These are phyloP conservation scores for Zea luxurians DNA, from an alignment of 176 grass and related monocot species.

Conservation along the genomic window DNA sequence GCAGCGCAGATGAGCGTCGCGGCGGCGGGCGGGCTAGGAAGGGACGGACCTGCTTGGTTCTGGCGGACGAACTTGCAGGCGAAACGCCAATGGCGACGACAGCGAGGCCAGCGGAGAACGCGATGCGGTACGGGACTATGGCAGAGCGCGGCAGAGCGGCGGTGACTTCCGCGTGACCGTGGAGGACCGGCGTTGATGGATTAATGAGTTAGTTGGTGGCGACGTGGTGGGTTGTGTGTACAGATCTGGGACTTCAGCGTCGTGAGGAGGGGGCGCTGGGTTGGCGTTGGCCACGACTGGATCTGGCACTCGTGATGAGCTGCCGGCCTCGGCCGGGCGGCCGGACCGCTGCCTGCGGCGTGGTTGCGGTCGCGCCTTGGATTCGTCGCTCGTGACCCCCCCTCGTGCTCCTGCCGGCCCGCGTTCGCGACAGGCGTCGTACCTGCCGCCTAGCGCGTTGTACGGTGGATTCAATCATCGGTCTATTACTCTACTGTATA, in stretches of 20 bases:
- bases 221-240: background rate
- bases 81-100: conserved; percentile 7
- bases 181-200: conserved; percentile 30
- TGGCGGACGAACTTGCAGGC: background rate
- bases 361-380: background rate
- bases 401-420: background rate
- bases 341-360: background rate
- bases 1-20: background rate
- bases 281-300: too few relatives aligned
- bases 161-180: background rate
- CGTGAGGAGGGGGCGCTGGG: too few relatives aligned
- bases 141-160: background rate
- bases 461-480: background rate
- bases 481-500: background rate
- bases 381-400: background rate
- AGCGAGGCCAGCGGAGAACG: background rate
- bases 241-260: too few relatives aligned
- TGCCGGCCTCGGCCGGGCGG: too few relatives aligned
- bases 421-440: background rate
- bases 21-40: background rate
- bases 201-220: background rate
- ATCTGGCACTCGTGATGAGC: too few relatives aligned
- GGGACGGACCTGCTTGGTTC: conserved; percentile 11
- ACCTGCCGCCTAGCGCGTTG: background rate
- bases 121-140: background rate